Evolutionary conservation across 306 rosid species (phyloP).

Genomic region (Rosa chinensis): DNA sequence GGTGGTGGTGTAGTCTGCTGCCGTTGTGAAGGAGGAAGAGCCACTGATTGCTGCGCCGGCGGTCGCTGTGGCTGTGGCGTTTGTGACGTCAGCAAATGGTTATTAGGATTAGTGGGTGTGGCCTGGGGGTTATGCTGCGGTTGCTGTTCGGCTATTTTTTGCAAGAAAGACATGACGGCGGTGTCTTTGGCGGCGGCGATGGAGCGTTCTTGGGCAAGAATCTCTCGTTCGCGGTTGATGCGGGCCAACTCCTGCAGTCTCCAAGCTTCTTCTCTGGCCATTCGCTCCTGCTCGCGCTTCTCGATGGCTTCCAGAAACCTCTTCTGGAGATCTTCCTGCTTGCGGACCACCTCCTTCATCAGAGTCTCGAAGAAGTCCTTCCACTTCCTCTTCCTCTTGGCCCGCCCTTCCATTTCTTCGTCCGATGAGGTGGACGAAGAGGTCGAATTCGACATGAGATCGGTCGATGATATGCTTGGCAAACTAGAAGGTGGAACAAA

Average conservation of each 20-base stretch:
- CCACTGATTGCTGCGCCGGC: background rate
- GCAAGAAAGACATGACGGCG: constrained; percentile 72
- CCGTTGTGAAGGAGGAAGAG: background rate
- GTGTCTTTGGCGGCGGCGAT: constrained; percentile 68
- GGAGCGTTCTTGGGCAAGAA: constrained; percentile 72
- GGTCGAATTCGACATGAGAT: constrained; percentile 53
- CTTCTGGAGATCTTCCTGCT: constrained; percentile 77
- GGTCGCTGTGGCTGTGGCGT: background rate
- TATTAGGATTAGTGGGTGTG: constrained; percentile 4
- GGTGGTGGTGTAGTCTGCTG: background rate
- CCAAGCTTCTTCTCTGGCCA: constrained; percentile 75
- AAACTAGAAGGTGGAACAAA: constrained; percentile 28
- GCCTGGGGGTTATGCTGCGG: constrained; percentile 36
- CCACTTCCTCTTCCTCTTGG: constrained; percentile 81
- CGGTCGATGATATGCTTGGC: constrained; percentile 34
- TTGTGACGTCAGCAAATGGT: constrained; percentile 1
- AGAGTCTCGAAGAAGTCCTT: constrained; percentile 77
- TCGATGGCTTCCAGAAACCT: constrained; percentile 80
- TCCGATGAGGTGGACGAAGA: constrained; percentile 74
- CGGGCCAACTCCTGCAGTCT: constrained; percentile 70
- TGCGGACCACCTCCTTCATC: constrained; percentile 70
- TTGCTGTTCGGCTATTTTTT: constrained; percentile 69
- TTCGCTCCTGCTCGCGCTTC: constrained; percentile 65
- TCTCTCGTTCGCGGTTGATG: constrained; percentile 62
- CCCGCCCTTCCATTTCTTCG: constrained; percentile 44